A percentile compares a stretch with the other conserved stretches of the same genome.
These are phyloP conservation scores for Sclerotinia glacialis DNA, from an alignment of 2,329 filamentous ascomycete genomes.

Conservation along the genomic window DNA sequence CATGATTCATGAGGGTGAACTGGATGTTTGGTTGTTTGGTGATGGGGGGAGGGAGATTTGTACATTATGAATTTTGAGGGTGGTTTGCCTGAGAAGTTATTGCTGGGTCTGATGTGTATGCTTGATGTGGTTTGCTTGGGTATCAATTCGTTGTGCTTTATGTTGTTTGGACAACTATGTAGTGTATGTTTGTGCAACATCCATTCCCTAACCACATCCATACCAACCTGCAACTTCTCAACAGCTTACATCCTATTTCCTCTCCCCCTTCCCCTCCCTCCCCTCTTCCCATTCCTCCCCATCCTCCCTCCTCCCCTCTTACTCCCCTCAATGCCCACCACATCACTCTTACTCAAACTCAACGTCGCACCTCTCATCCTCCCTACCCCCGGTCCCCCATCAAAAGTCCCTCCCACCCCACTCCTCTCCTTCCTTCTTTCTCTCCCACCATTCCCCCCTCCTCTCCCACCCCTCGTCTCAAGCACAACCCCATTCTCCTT, in stretches of 20 bases:
- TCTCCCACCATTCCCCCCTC: conserved; percentile 49
- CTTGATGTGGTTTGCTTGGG: conserved; percentile 8
- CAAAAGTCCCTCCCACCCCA: conserved; percentile 53
- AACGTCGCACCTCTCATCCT: conserved; percentile 73
- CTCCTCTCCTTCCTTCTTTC: conserved; percentile 45
- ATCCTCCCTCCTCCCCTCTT: conserved; percentile 41
- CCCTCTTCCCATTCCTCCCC: conserved; percentile 35
- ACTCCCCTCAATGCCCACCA: conserved; percentile 64
- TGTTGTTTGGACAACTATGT: not conserved
- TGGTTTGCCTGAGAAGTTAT: not conserved
- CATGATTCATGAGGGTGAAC: not conserved
- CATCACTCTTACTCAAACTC: conserved; percentile 73
- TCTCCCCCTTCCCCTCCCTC: conserved; percentile 18
- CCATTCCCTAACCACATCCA: not conserved
- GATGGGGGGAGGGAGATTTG: not conserved
- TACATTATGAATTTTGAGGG: conserved; percentile 3
- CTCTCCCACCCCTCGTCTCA: conserved; percentile 55
- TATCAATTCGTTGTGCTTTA: conserved; percentile 4
- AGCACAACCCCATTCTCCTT: conserved; percentile 87
- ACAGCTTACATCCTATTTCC: conserved; percentile 5
- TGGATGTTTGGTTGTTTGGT: not conserved
- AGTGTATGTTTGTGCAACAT: not conserved
- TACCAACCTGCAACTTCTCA: not conserved
- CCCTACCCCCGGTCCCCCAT: conserved; percentile 77
- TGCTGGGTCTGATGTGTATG: not conserved